Evolutionary conservation across 805 yeast genomes (phyloP).

Genomic region (Cyberlindnera xishuangbannaensis): DNA sequence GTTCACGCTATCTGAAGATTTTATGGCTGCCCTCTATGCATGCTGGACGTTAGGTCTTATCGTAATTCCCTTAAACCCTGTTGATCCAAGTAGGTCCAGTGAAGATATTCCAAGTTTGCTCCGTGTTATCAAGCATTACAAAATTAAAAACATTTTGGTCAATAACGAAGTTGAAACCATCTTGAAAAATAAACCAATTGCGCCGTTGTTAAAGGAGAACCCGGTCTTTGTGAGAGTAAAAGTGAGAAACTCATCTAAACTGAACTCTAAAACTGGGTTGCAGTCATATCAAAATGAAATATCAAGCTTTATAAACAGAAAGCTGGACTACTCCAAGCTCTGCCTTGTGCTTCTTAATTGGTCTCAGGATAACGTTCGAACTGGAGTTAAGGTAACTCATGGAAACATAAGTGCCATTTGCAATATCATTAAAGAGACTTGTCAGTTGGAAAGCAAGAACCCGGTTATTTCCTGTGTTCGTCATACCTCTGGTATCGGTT

Average conservation of each 20-base stretch:
- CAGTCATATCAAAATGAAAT: slow-evolving; percentile 13
- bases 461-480: slow-evolving; percentile 84
- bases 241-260: slow-evolving; percentile 61
- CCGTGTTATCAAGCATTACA: slow-evolving; percentile 62
- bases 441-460: slow-evolving; percentile 66
- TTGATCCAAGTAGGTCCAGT: slow-evolving; percentile 57
- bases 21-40: slow-evolving; percentile 74
- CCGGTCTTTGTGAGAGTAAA: slow-evolving; percentile 39
- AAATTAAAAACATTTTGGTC: slow-evolving; percentile 65
- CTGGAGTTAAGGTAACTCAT: slow-evolving; percentile 50
- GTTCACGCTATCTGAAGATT: slow-evolving; percentile 87
- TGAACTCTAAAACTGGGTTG: slow-evolving; percentile 29
- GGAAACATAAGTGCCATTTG: slow-evolving; percentile 68
- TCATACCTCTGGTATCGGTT: slow-evolving; percentile 81
- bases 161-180: slow-evolving; percentile 70
- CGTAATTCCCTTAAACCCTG: slow-evolving; percentile 70
- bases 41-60: slow-evolving; percentile 78
- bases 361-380: slow-evolving; percentile 65
- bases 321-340: slow-evolving; percentile 28
- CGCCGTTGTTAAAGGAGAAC: slow-evolving; percentile 48
- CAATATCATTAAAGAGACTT: slow-evolving; percentile 86
- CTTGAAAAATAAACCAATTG: slow-evolving; percentile 61
- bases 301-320: slow-evolving; percentile 16
- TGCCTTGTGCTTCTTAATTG: slow-evolving; percentile 65
- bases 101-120: slow-evolving; percentile 71